Evolutionary conservation across 352 stramenopile species (phyloP), one percentile per base, ranked within the genome.

Genomic region (Phytophthora syringae): DNA sequence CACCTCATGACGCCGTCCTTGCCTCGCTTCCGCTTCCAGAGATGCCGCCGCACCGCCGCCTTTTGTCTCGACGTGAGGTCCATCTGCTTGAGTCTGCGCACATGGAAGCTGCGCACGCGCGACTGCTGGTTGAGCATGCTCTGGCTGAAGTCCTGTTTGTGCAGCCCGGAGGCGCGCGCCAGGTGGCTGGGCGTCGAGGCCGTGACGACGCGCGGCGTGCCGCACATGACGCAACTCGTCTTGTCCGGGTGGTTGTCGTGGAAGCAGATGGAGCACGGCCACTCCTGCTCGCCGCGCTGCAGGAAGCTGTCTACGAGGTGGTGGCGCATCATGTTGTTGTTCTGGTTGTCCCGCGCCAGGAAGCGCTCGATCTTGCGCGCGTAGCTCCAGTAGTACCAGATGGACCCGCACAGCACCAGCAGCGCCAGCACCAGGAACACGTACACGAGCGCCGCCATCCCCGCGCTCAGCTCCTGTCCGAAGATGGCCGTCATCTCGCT

Each of bases 291-390:
- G 9, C 87, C 87, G 43, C 85, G 85, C 65, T 89, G 78, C 6
- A 95, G 61, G 54, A 95, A 95, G 53, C 77, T 90, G 68, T 95
- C 87, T 27, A 93, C 80, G 57, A 95, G 81, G 57, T 93, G 80
- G 52, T 95, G 85, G 1, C 87, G 83, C 84, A 92, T 90, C 87
- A 95, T 95, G 74, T 95, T 95, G 75, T 95, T 95, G 67, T 95
- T 90, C 39, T 83, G 64, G 54, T 95, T 95, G 61, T 95, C 87
- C 44, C 84, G 79, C 51, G 84, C 69, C 22, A 95, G 60, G 70
- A 95, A 95, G 7, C 85, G 82, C 62, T 95, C 86, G 64, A 95
- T 95, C 70, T 93, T 93, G 59, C 79, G 78, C 53, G 86, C 82
- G 62, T 95, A 95, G 70, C 83, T 95, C 86, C 86, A 95, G 65